Percentiles rank a stretch among this genome's conserved stretches.
Evolutionary conservation across 306 rosid species (phyloP).

Genomic region (Pueraria montana): DNA sequence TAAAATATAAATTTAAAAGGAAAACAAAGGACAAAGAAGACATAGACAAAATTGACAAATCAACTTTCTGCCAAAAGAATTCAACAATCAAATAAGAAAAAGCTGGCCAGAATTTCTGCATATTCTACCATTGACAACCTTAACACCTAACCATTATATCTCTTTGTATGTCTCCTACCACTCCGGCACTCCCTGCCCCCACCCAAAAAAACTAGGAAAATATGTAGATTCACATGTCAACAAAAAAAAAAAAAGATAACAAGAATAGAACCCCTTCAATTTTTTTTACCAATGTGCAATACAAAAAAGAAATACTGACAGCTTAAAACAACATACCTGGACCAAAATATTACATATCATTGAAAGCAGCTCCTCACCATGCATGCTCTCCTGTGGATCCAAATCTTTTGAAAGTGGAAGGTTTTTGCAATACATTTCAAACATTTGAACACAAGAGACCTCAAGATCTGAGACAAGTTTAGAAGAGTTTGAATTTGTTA

Average conservation of each 20-base stretch:
- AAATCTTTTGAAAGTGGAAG: slow-evolving; percentile 89
- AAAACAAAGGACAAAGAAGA: neutral
- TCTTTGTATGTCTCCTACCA: too few relatives aligned
- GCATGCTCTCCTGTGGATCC: slow-evolving; percentile 92
- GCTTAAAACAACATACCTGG: slow-evolving; percentile 67
- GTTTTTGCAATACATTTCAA: slow-evolving; percentile 78
- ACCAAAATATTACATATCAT: slow-evolving; percentile 76
- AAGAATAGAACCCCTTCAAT: slow-evolving; percentile 22
- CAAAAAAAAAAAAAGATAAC: neutral
- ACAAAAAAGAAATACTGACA: slow-evolving; percentile 14
- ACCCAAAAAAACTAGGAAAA: too few relatives aligned
- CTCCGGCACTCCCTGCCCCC: too few relatives aligned
- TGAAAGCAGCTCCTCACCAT: slow-evolving; percentile 94
- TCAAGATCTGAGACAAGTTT: slow-evolving; percentile 79
- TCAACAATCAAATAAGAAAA: too few relatives aligned
- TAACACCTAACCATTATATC: too few relatives aligned
- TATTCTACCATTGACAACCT: too few relatives aligned
- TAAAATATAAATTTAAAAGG: neutral
- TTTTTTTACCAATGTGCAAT: neutral
- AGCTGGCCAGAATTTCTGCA: too few relatives aligned
- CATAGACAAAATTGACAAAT: neutral
- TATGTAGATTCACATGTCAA: too few relatives aligned
- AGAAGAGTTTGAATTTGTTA: slow-evolving; percentile 46
- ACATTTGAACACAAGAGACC: slow-evolving; percentile 77
- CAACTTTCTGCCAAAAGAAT: too few relatives aligned